These are phyloP conservation scores for Sanghuangporus baumii DNA, from an alignment of 1,284 basidiomycete genomes.

Conservation along the genomic window DNA sequence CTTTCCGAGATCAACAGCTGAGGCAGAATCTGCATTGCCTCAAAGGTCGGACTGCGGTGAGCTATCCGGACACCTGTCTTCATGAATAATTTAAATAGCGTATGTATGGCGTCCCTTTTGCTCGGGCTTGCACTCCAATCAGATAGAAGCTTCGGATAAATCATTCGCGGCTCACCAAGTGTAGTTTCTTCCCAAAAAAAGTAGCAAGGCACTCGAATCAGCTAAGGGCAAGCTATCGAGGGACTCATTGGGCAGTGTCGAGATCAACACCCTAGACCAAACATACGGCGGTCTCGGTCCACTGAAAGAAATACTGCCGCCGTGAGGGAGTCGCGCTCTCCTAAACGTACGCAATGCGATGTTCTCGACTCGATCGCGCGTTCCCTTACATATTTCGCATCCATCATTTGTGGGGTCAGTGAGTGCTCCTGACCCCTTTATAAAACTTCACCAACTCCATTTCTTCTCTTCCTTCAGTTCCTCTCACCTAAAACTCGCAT, in stretches of 20 bases:
- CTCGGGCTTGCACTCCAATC: conserved; percentile 1
- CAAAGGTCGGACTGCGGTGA: background rate
- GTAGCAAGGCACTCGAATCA: conserved; percentile 4
- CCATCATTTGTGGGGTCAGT: background rate
- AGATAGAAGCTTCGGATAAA: conserved; percentile 9
- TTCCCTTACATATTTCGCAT: background rate
- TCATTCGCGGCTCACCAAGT: background rate
- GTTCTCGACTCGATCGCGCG: conserved; percentile 8
- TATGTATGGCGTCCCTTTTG: background rate
- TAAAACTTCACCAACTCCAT: background rate
- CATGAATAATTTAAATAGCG: background rate
- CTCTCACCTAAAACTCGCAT: background rate
- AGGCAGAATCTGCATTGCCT: background rate
- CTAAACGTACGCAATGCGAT: background rate
- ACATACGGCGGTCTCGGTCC: conserved; percentile 7
- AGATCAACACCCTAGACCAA: background rate
- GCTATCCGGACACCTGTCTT: background rate
- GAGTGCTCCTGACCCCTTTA: conserved; percentile 1
- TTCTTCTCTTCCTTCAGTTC: background rate
- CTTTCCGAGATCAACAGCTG: background rate
- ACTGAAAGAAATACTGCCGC: background rate
- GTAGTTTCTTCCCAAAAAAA: background rate
- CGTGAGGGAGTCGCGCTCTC: conserved; percentile 2
- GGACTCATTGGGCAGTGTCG: background rate
- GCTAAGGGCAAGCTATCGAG: background rate